Base-by-base conservation (phyloP, 2,329 filamentous ascomycete genomes). In the Cladosporium cucumerinum region DNA sequence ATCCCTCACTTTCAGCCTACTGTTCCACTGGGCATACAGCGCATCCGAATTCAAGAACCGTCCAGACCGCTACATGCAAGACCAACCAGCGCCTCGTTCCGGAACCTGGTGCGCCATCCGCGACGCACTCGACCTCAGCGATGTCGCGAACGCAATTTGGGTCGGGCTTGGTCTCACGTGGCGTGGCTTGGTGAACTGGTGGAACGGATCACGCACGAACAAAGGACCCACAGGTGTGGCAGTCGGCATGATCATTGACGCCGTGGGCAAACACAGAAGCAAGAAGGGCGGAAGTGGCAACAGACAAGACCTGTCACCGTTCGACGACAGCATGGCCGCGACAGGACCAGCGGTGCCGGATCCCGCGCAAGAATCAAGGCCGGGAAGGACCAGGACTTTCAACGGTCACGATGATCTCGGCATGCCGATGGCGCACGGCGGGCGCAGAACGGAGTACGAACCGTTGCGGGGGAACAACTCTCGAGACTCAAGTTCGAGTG, bases 1-100 rank as follows among this genome's bases (percentile, higher is more conserved):
- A 64, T 34, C 65, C 18, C 46, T 68, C 21, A 46, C 66, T 36
- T 69, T 69, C 55, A 66, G 65, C 25, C 52, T 69, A 8, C 25
- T 69, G 7, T 68, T 68, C 63, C 66, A 68, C 30, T 69, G 68
- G 68, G 51, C 68, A 3, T 69, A 63, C 60, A 66, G 66, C 48
- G 39, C 63, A 3, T 25, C 36, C 36, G 68, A 69, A 43, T 69
- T 68, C 65, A 58, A 61, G 3, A 23, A 43, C 12, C 66, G 66
- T 36, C 14, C 58, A 10, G 62, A 69, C 54, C 54, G 66, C 12
- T 61, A 63, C 39, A 60, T 67, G 30, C 39, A 34, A 25, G 65
- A 39, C 11, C 32, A 39, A 1, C 48, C 30, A 21, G 68, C 68
- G 30, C 28, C 34, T 23, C 68, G 68, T n/a, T 55, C 64, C 11